Evolutionary conservation across 495 filamentous ascomycete genomes (phyloP).

Genomic region (Neurospora terricola): DNA sequence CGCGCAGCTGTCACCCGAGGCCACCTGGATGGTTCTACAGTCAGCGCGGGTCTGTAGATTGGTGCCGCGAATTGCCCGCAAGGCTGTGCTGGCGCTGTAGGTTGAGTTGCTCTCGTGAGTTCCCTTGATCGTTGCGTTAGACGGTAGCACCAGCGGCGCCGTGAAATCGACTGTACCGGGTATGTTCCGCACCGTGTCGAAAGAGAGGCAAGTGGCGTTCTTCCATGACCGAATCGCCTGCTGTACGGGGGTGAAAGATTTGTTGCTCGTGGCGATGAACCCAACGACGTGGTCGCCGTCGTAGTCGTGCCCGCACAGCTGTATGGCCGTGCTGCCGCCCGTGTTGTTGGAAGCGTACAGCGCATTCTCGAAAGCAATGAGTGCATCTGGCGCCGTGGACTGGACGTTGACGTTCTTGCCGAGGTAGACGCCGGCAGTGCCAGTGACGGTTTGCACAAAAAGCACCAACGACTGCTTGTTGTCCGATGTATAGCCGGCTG

Average conservation of each 20-base stretch:
- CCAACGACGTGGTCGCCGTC: conserved; percentile 24
- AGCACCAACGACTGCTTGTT: conserved; percentile 2
- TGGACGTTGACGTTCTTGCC: conserved; percentile 18
- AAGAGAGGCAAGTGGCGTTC: conserved; percentile 23
- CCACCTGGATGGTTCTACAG: conserved; percentile 18
- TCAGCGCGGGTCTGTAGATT: background rate
- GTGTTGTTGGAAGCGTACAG: background rate
- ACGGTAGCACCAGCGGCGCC: conserved; percentile 2
- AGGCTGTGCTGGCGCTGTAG: too few species aligned
- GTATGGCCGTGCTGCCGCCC: conserved; percentile 25
- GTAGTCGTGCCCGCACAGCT: conserved; percentile 22
- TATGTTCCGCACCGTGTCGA: conserved; percentile 9
- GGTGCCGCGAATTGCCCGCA: background rate
- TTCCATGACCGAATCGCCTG: conserved; percentile 23
- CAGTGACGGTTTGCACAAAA: conserved; percentile 2
- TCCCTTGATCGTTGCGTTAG: background rate
- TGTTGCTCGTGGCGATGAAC: conserved; percentile 23
- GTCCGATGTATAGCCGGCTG: background rate
- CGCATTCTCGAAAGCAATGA: background rate
- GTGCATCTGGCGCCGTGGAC: conserved; percentile 1
- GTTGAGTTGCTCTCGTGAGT: background rate
- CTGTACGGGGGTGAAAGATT: conserved; percentile 22
- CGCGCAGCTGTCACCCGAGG: conserved; percentile 24
- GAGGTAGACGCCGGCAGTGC: conserved; percentile 7
- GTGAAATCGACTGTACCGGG: conserved; percentile 9